Conservation (phyloP, 2,329 filamentous ascomycete genomes). For the Claviceps spartinae region DNA sequence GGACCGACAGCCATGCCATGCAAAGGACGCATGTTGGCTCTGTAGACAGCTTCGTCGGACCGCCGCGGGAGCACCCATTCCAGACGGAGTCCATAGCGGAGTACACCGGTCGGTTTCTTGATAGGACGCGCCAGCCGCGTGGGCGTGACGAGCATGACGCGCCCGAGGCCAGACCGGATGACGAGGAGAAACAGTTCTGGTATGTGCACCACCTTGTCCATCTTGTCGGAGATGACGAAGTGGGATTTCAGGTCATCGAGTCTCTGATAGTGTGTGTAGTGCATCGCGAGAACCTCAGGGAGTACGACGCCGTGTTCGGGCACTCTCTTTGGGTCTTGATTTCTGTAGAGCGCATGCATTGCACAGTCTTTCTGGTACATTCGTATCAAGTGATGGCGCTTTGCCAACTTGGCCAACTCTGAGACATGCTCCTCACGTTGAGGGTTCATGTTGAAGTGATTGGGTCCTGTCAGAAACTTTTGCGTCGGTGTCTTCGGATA, state of each 20-base stretch:
- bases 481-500: background rate
- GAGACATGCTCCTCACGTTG: background rate
- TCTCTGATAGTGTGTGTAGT: conserved; percentile 11
- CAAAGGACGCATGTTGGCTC: conserved; percentile 37
- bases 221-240: conserved; percentile 21
- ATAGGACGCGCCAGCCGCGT: conserved; percentile 18
- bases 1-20: conserved; percentile 56
- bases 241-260: conserved; percentile 9
- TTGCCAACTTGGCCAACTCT: conserved; percentile 4
- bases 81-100: conserved; percentile 34
- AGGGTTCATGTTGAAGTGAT: conserved; percentile 8
- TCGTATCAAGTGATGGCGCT: conserved; percentile 28
- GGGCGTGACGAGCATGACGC: conserved; percentile 50
- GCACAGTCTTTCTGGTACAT: conserved; percentile 36
- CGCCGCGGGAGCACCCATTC: conserved; percentile 37
- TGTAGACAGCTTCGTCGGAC: conserved; percentile 29
- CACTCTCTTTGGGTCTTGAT: conserved; percentile 6
- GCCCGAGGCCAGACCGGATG: conserved; percentile 51
- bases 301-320: conserved; percentile 20
- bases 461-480: conserved; percentile 10
- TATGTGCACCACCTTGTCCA: conserved; percentile 51
- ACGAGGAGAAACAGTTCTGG: conserved; percentile 59
- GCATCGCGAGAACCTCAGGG: conserved; percentile 16
- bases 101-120: conserved; percentile 9
- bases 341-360: conserved; percentile 22